Evolutionary conservation across 148 eudicot genomes (phyloP).

Genomic region (Fagopyrum esculentum): DNA sequence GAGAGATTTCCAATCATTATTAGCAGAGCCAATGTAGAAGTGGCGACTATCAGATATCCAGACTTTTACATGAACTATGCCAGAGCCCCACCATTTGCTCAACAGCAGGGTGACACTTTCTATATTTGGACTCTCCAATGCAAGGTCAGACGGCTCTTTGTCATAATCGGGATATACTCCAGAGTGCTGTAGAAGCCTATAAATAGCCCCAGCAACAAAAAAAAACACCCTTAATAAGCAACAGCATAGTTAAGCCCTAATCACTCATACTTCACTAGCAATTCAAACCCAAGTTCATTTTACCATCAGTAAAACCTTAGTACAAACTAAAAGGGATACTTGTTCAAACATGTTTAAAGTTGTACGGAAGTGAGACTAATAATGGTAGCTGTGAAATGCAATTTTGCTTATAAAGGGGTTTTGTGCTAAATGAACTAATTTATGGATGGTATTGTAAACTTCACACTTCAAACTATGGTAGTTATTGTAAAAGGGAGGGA

Average conservation of each 20-base stretch:
- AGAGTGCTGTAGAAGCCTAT: constrained; percentile 83
- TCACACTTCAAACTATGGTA: background rate
- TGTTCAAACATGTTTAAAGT: too few relatives aligned
- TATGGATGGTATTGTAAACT: background rate
- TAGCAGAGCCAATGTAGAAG: constrained; percentile 88
- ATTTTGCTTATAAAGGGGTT: background rate
- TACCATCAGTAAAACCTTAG: too few relatives aligned
- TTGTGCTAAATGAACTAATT: background rate
- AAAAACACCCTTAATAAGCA: background rate
- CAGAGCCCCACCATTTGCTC: constrained; percentile 82
- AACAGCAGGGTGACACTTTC: constrained; percentile 62
- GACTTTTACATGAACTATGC: constrained; percentile 81
- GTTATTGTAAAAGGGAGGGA: background rate
- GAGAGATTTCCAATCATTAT: constrained; percentile 94
- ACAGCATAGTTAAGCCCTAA: background rate
- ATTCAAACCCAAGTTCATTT: too few relatives aligned
- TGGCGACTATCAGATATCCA: constrained; percentile 72
- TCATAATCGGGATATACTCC: constrained; percentile 89
- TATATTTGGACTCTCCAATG: constrained; percentile 73
- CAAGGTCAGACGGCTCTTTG: constrained; percentile 60
- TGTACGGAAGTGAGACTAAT: too few relatives aligned
- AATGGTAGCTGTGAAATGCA: too few relatives aligned
- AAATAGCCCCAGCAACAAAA: constrained; percentile 12
- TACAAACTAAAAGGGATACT: too few relatives aligned
- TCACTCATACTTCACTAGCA: background rate